These are phyloP conservation scores for Penicillium desertorum DNA, from an alignment of 495 filamentous ascomycete genomes.

Conservation along the genomic window DNA sequence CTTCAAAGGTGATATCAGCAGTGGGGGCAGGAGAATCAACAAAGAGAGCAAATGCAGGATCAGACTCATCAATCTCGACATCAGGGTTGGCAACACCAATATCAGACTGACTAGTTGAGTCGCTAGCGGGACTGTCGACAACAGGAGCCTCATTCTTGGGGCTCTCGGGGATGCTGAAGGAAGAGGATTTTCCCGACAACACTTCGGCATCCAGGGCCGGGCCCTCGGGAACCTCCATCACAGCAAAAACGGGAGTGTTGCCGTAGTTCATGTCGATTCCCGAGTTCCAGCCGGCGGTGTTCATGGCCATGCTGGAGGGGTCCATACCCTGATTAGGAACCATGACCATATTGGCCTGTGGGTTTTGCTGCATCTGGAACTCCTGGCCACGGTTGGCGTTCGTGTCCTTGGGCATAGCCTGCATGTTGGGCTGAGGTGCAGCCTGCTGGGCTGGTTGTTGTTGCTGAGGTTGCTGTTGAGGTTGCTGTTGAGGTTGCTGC, in stretches of 20 bases:
- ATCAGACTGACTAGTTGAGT: constrained; percentile 31
- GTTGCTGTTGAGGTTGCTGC: constrained; percentile 27
- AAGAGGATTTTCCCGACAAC: constrained; percentile 66
- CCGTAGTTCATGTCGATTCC: constrained; percentile 57
- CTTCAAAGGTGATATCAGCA: constrained; percentile 49
- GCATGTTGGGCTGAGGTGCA: constrained; percentile 11
- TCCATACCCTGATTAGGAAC: constrained; percentile 73
- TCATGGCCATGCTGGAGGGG: constrained; percentile 58
- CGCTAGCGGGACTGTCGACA: constrained; percentile 44
- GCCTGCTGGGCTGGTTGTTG: constrained; percentile 36
- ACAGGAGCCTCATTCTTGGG: constrained; percentile 53
- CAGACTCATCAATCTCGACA: constrained; percentile 57
- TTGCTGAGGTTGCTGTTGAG: constrained; percentile 45
- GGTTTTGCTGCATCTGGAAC: constrained; percentile 58
- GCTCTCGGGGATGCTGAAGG: constrained; percentile 38
- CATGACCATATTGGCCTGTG: constrained; percentile 68
- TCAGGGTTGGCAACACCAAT: constrained; percentile 42
- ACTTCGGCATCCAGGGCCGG: constrained; percentile 60
- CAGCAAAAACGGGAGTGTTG: constrained; percentile 75
- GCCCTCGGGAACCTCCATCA: constrained; percentile 71
- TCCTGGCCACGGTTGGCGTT: constrained; percentile 58
- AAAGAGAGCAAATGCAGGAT: constrained; percentile 60
- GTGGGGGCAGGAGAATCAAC: constrained; percentile 45
- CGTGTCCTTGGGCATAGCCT: constrained; percentile 56
- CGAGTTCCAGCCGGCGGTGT: constrained; percentile 53